Base-by-base conservation (phyloP, 169 alveolate species). In the Pseudocohnilembus persalinus region DNA sequence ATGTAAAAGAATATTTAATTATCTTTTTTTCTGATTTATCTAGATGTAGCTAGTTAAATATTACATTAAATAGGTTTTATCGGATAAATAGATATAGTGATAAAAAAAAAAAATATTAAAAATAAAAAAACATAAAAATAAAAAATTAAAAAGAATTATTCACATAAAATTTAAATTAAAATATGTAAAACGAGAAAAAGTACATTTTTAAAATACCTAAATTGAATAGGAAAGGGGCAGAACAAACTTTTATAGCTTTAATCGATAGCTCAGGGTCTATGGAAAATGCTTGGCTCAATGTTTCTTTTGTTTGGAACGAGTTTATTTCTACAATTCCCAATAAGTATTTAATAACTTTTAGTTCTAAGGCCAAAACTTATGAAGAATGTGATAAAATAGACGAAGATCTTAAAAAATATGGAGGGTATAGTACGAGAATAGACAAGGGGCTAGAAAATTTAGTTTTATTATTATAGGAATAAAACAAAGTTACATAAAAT, bases 201-300 rank as follows among this genome's bases (percentile, higher is more conserved):
- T n/a, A n/a, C n/a, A n/a, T n/a, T n/a, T n/a, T n/a, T n/a, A n/a
- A n/a, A n/a, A n/a, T n/a, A n/a, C n/a, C n/a, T n/a, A n/a, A n/a
- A n/a, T n/a, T n/a, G n/a, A n/a, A n/a, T n/a, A n/a, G n/a, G n/a
- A n/a, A n/a, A n/a, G n/a, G n/a, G n/a, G n/a, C n/a, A 49, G 68
- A 49, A 20, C 33, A 64, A 27, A 68, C 82, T 1, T 33, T 77
- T 0, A 77, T 77, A 11, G 82, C 73, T 28, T 65, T 84, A 16
- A 31, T 84, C 64, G 89, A 85, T 85, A 35, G 81, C 16, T 85
- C 89, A 31, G 89, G 89, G 29, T 85, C 89, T 26, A 85, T 85
- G 89, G 31, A 74, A n/a, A 73, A 73, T n/a, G 31, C 68, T 73
- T 85, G 89, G 89, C 63, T 49, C 24, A 30, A 72, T 78, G 81